Conservation (phyloP, 1,284 basidiomycete species). For the Peniophora sp. region DNA sequence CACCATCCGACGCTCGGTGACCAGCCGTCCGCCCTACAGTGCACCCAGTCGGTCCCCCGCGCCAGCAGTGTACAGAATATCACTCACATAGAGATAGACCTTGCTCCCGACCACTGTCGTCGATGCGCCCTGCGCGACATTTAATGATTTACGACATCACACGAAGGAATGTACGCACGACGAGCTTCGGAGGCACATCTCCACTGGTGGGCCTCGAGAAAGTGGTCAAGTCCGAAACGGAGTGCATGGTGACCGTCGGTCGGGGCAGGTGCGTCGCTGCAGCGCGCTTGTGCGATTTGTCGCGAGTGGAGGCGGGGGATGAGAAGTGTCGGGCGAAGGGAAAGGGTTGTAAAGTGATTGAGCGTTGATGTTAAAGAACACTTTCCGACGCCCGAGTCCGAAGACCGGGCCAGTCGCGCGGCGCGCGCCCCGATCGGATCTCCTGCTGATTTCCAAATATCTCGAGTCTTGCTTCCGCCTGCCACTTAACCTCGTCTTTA, state of each 20-base stretch:
- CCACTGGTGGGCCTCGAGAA: constrained; percentile 78
- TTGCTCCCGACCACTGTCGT: constrained; percentile 78
- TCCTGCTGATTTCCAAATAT: too few relatives aligned
- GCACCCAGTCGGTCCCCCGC: neutral
- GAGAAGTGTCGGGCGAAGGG: too few relatives aligned
- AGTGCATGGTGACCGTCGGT: constrained; percentile 43
- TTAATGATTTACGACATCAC: constrained; percentile 4
- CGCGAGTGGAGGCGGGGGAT: too few relatives aligned
- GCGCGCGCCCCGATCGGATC: too few relatives aligned
- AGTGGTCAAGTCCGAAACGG: constrained; percentile 83
- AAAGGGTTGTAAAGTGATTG: too few relatives aligned
- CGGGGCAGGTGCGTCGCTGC: neutral
- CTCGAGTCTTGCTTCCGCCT: too few relatives aligned
- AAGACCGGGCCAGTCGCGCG: too few relatives aligned
- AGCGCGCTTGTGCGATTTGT: too few relatives aligned
- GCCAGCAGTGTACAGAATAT: neutral
- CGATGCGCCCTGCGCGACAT: constrained; percentile 56
- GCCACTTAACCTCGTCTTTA: too few relatives aligned
- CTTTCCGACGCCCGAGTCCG: too few relatives aligned
- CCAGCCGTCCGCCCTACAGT: constrained; percentile 73
- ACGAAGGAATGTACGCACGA: constrained; percentile 42
- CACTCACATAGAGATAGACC: constrained; percentile 77
- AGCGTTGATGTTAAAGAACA: too few relatives aligned
- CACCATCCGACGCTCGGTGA: constrained; percentile 81
- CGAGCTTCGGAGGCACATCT: constrained; percentile 82